Evolutionary conservation across 2,329 filamentous ascomycete genomes (phyloP), one percentile per base, ranked within the genome.

Genomic region (Fusarium pseudonygamai): DNA sequence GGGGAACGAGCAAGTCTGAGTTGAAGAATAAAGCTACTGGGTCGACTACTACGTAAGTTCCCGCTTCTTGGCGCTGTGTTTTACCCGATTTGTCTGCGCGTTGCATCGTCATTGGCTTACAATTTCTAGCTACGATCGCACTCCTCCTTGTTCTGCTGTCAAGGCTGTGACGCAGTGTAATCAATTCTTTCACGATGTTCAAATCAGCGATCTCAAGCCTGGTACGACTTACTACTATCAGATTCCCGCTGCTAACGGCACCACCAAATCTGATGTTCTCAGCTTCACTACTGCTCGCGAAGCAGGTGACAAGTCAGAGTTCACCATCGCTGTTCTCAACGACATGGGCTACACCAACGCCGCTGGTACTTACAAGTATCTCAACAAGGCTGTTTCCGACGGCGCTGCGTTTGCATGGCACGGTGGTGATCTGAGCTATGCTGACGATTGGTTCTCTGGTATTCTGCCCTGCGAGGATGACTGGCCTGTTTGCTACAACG

Each of bases 401-500:
- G 62, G 58, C 5, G 16, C 49, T 16, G 58, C 58, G 0, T 64
- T 64, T 36, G 62, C 39, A 0, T 64, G 62, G 62, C 62, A 64
- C 6, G 62, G 62, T 1, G 58, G 62, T 14, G 62, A 64, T 40
- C 39, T 64, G 7, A 64, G 62, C 10, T 63, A 64, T 22, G 62
- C 62, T 8, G 58, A 64, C 28, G 62, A 64, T 15, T 64, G 62
- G 62, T 63, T 53, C 39, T 53, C 58, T 6, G 62, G 62, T 4
- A 40, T 63, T 42, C 24, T 64, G 7, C 62, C 62, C 6, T 64
- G 62, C 4, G 34, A 36, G 10, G 20, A 39, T 5, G 46, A 53
- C 4, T 64, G 62, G 62, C 62, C 62, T 3, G 58, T 64, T 46
- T 63, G 62, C 4, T 64, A 64, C n/a, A 64, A 64, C 13, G 62